Percentiles rank a stretch among this genome's conserved stretches.
Evolutionary conservation across 2,329 filamentous ascomycete species (phyloP).

Genomic region (Gliomastix tumulicola): DNA sequence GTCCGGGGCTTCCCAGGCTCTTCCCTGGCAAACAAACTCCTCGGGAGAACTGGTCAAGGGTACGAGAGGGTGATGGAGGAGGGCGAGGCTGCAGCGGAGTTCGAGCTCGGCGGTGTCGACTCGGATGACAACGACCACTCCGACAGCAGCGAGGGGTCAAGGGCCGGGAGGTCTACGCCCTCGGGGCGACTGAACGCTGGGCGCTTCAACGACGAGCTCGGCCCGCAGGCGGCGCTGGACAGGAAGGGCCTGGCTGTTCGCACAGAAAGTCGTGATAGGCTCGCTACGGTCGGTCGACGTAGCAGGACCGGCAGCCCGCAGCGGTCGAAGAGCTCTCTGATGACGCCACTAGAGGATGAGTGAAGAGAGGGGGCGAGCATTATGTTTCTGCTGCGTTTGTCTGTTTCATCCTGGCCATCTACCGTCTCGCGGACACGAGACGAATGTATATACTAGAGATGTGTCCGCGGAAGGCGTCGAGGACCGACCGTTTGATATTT

Average conservation of each 20-base stretch:
- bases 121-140: constrained; percentile 59
- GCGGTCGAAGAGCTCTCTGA: constrained; percentile 50
- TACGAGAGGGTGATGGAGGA: constrained; percentile 88
- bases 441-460: too few species aligned
- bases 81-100: constrained; percentile 63
- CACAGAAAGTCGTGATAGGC: constrained; percentile 78
- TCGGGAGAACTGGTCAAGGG: constrained; percentile 46
- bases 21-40: constrained; percentile 55
- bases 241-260: constrained; percentile 70
- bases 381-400: too few species aligned
- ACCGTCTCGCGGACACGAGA: too few species aligned
- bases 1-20: constrained; percentile 39
- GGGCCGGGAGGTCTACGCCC: constrained; percentile 49
- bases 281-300: constrained; percentile 50
- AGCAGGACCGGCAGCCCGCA: constrained; percentile 52
- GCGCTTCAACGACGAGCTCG: constrained; percentile 38
- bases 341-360: constrained; percentile 39
- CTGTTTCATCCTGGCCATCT: too few species aligned
- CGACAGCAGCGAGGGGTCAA: constrained; percentile 51
- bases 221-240: constrained; percentile 42
- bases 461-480: too few species aligned
- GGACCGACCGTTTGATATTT: too few species aligned
- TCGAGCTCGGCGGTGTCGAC: constrained; percentile 67
- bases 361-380: too few species aligned
- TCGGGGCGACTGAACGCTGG: constrained; percentile 55